phyloP scores from a whole-genome alignment of 768 basidiomycete species.

The Lentinula aciculospora region DNA sequence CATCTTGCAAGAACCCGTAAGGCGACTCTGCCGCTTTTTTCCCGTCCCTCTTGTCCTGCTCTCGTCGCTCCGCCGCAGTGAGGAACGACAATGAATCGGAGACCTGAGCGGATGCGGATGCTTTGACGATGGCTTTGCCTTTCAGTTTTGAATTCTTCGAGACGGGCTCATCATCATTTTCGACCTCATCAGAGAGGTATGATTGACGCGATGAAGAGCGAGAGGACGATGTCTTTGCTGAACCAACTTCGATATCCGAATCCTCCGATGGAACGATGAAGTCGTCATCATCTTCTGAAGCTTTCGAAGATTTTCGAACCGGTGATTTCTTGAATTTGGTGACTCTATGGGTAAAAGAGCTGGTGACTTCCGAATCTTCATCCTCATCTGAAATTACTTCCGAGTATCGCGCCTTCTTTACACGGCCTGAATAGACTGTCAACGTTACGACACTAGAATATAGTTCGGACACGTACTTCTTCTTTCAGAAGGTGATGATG shows the following conservation, averaged over 20 bases:
- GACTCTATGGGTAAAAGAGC: slow-evolving; percentile 53
- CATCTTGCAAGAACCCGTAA: slow-evolving; percentile 67
- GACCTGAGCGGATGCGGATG: slow-evolving; percentile 18
- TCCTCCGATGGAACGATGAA: slow-evolving; percentile 63
- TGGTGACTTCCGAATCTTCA: slow-evolving; percentile 30
- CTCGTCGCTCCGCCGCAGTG: slow-evolving; percentile 77
- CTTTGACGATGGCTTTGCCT: slow-evolving; percentile 29
- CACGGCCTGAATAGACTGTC: slow-evolving; percentile 25
- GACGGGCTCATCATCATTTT: slow-evolving; percentile 28
- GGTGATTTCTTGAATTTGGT: slow-evolving; percentile 65
- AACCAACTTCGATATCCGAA: slow-evolving; percentile 50
- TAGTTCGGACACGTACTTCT: slow-evolving; percentile 15
- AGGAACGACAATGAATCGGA: slow-evolving; percentile 46
- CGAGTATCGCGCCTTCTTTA: slow-evolving; percentile 60
- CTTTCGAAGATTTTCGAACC: slow-evolving; percentile 30
- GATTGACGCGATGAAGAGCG: slow-evolving; percentile 43
- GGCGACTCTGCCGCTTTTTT: slow-evolving; percentile 78
- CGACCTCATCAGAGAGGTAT: slow-evolving; percentile 26
- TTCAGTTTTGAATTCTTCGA: slow-evolving; percentile 23
- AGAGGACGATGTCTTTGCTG: slow-evolving; percentile 44
- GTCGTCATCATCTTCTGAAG: slow-evolving; percentile 59
- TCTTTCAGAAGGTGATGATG: slow-evolving; percentile 33
- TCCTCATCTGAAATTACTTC: slow-evolving; percentile 43
- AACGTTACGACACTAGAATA: slow-evolving; percentile 8
- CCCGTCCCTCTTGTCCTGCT: slow-evolving; percentile 71